Conservation (phyloP, 2,329 filamentous ascomycete genomes). For the Pseudogymnoascus sp. region DNA sequence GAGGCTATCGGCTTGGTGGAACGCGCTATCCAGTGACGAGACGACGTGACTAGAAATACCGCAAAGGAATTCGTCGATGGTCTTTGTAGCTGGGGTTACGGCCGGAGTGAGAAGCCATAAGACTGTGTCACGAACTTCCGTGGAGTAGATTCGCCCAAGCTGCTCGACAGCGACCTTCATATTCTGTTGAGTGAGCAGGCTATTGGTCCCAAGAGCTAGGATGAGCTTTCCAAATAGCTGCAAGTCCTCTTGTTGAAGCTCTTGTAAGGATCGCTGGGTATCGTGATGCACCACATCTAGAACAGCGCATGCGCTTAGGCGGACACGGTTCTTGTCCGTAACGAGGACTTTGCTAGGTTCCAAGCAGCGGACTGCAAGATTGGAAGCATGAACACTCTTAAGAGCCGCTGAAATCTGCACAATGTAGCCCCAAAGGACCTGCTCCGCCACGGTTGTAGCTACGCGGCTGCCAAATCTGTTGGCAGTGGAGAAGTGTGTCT, state of each 20-base stretch:
- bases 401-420: constrained; percentile 84
- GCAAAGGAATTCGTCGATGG: constrained; percentile 68
- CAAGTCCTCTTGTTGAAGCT: constrained; percentile 83
- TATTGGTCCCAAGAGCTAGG: constrained; percentile 70
- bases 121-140: constrained; percentile 69
- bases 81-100: constrained; percentile 51
- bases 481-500: constrained; percentile 56
- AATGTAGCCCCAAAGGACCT: constrained; percentile 81
- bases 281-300: constrained; percentile 85
- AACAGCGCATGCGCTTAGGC: constrained; percentile 79
- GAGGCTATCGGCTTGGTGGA: constrained; percentile 71
- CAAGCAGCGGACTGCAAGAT: constrained; percentile 76
- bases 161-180: constrained; percentile 65
- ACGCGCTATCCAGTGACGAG: constrained; percentile 63
- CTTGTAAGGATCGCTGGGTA: constrained; percentile 53
- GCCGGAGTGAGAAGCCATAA: constrained; percentile 69
- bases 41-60: constrained; percentile 72
- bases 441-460: constrained; percentile 49
- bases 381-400: constrained; percentile 71
- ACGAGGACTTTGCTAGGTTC: constrained; percentile 82
- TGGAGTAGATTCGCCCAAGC: constrained; percentile 66
- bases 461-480: constrained; percentile 32
- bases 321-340: constrained; percentile 82
- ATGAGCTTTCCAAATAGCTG: constrained; percentile 76
- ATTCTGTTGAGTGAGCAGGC: constrained; percentile 46